phyloP scores from a whole-genome alignment of 148 eudicot species.

The Beta vulgaris region DNA sequence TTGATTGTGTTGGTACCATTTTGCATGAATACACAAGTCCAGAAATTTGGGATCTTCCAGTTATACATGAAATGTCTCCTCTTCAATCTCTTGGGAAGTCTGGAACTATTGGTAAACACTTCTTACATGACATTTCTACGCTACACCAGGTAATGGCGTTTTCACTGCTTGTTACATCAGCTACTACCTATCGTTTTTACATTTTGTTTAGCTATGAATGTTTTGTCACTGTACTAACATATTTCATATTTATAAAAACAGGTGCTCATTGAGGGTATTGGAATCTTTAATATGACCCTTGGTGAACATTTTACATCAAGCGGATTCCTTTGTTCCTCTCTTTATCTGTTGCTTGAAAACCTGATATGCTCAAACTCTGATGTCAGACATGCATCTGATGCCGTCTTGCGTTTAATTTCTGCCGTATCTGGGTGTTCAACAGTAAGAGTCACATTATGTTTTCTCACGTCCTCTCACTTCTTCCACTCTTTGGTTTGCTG shows the following conservation, averaged over 20 bases:
- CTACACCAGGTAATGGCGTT: conserved; percentile 61
- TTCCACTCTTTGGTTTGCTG: conserved; percentile 3
- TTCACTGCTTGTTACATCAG: conserved; percentile 17
- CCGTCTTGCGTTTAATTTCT: conserved; percentile 68
- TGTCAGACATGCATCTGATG: conserved; percentile 74
- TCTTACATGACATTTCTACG: conserved; percentile 70
- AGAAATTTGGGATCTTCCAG: conserved; percentile 87
- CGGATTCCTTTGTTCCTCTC: conserved; percentile 83
- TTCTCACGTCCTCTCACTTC: background rate
- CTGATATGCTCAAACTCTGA: conserved; percentile 70
- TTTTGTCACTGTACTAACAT: background rate
- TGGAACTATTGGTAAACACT: conserved; percentile 51
- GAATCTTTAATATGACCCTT: conserved; percentile 73
- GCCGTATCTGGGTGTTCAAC: conserved; percentile 65
- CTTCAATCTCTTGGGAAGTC: conserved; percentile 43
- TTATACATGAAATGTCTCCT: conserved; percentile 43
- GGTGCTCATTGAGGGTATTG: conserved; percentile 89
- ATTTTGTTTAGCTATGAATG: background rate
- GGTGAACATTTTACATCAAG: conserved; percentile 61
- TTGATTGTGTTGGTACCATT: conserved; percentile 66
- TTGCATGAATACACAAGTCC: conserved; percentile 75
- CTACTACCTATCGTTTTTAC: conserved; percentile 5
- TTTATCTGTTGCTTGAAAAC: conserved; percentile 84
- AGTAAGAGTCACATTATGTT: conserved; percentile 38
- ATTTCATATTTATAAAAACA: conserved; percentile 34